phyloP scores from a whole-genome alignment of 1,284 basidiomycete genomes.

The Tausonia pullulans region DNA sequence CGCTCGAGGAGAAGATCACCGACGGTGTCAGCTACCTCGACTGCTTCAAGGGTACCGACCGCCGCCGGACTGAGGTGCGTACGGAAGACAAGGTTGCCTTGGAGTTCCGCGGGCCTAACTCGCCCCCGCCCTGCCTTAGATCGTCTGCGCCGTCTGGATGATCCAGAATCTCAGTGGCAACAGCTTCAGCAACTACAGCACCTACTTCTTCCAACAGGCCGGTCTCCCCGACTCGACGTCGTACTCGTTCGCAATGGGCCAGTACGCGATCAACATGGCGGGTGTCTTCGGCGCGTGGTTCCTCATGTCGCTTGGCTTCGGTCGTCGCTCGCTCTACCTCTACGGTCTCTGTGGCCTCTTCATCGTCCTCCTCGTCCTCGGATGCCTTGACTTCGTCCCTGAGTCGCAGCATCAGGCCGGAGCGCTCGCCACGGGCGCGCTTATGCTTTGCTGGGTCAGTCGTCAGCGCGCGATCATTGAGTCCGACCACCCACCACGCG shows the following conservation, averaged over 20 bases:
- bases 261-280: too few species aligned
- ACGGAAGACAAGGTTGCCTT: too few species aligned
- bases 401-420: too few species aligned
- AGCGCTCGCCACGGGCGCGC: too few species aligned
- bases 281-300: too few species aligned
- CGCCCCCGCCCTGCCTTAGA: conserved; percentile 6
- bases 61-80: conserved; percentile 29
- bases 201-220: conserved; percentile 38
- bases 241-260: conserved; percentile 30
- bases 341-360: conserved; percentile 37
- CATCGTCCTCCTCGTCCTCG: conserved; percentile 39
- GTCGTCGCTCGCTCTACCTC: conserved; percentile 37
- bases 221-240: conserved; percentile 34
- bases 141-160: conserved; percentile 31
- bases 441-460: background rate
- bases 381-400: conserved; percentile 31
- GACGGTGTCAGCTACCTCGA: conserved; percentile 34
- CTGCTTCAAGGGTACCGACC: conserved; percentile 38
- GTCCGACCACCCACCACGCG: too few species aligned
- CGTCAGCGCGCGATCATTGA: too few species aligned
- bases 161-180: conserved; percentile 29
- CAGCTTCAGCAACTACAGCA: conserved; percentile 25
- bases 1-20: conserved; percentile 29
- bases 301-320: conserved; percentile 20
- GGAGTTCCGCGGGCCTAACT: too few species aligned